These are phyloP conservation scores for Xylariales sp. DNA, from an alignment of 2,329 filamentous ascomycete genomes.

Conservation along the genomic window DNA sequence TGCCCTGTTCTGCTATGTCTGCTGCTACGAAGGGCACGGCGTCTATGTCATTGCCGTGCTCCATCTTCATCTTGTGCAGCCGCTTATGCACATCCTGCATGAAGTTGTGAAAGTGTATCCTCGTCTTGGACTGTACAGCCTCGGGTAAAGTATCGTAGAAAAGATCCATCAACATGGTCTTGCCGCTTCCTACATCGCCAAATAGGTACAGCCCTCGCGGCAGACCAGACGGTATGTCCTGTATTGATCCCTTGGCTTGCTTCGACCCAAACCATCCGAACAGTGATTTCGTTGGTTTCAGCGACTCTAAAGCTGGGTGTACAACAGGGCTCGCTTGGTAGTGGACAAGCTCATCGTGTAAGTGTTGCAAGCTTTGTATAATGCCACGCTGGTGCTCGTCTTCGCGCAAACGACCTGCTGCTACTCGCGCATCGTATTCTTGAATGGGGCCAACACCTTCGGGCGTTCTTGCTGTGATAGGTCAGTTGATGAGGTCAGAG, in stretches of 20 bases:
- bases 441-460: constrained; percentile 61
- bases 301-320: constrained; percentile 71
- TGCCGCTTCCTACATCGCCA: constrained; percentile 93
- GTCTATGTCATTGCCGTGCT: constrained; percentile 84
- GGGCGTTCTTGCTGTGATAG: neutral
- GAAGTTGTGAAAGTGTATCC: constrained; percentile 99
- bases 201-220: constrained; percentile 92
- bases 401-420: constrained; percentile 68
- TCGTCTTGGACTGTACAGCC: constrained; percentile 75
- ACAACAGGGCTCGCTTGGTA: constrained; percentile 72
- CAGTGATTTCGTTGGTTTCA: constrained; percentile 52
- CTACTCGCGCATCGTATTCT: constrained; percentile 83
- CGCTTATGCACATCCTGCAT: constrained; percentile 97
- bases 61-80: constrained; percentile 84
- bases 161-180: constrained; percentile 99
- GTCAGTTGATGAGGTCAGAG: neutral
- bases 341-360: constrained; percentile 73
- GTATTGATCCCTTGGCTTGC: constrained; percentile 33
- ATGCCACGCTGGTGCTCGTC: constrained; percentile 92
- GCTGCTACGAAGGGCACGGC: constrained; percentile 88
- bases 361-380: constrained; percentile 81
- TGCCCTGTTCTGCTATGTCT: constrained; percentile 80
- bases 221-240: constrained; percentile 63
- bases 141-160: constrained; percentile 89
- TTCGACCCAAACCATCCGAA: constrained; percentile 57